phyloP scores from a whole-genome alignment of 177 flowering plant species.

The Vitis hybrid region DNA sequence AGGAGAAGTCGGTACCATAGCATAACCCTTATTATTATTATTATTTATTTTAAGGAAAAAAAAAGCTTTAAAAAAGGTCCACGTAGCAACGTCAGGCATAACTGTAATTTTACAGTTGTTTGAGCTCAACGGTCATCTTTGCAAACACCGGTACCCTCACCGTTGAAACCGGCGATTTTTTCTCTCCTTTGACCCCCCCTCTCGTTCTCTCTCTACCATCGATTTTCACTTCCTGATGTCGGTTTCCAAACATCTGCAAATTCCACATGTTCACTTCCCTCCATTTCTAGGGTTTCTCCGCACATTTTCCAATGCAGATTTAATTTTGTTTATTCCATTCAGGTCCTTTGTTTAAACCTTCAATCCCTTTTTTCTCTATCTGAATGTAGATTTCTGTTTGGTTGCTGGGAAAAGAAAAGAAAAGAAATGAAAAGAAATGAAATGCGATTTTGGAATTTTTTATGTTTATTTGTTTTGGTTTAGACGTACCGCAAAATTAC shows the following conservation, averaged over 20 bases:
- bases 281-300: background rate
- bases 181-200: background rate
- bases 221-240: constrained; percentile 8
- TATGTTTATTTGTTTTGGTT: background rate
- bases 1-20: too few species aligned
- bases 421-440: background rate
- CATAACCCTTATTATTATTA: too few species aligned
- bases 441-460: background rate
- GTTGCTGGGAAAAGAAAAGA: background rate
- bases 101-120: too few species aligned
- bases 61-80: too few species aligned
- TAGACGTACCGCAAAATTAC: background rate
- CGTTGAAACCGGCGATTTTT: constrained; percentile 19
- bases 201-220: background rate
- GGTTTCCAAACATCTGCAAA: background rate
- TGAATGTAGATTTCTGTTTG: background rate
- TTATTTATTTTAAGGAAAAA: too few species aligned
- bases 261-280: background rate
- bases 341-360: background rate
- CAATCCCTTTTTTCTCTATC: background rate
- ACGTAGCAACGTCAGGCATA: too few species aligned
- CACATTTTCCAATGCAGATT: background rate
- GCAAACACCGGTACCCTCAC: background rate
- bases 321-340: background rate
- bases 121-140: too few species aligned